phyloP scores from a whole-genome alignment of 176 grass and related monocot genomes.

The Oryza coarctata region DNA sequence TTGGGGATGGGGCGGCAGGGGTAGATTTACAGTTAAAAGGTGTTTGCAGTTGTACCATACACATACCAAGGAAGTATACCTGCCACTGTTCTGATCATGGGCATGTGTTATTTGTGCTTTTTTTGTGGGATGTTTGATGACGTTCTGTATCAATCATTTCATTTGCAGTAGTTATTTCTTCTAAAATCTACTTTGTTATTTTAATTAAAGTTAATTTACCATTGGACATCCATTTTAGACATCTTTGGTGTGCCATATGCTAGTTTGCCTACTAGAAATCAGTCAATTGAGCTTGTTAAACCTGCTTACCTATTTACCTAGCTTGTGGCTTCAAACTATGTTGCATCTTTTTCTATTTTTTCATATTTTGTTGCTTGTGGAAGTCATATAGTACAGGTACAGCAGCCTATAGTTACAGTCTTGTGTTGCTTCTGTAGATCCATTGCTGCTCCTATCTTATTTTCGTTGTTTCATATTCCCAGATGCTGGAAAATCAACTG shows the following conservation, averaged over 20 bases:
- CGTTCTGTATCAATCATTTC: not conserved
- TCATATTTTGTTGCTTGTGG: conserved; percentile 2
- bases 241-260: not conserved
- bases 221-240: not conserved
- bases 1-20: no score
- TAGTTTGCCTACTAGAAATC: not conserved
- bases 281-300: not conserved
- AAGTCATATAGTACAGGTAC: not conserved
- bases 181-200: no score
- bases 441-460: not conserved
- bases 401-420: not conserved
- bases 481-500: conserved; percentile 95
- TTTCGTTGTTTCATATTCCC: conserved; percentile 28
- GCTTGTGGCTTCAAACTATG: not conserved
- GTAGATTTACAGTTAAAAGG: no score
- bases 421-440: not conserved
- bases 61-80: no score
- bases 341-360: not conserved
- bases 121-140: no score
- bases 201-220: no score
- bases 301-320: not conserved
- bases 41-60: no score
- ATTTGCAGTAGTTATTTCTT: not conserved
- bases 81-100: no score
- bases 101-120: no score